Percentiles rank a stretch among this genome's conserved stretches.
These are phyloP conservation scores for Mycothermus thermophilus DNA, from an alignment of 495 filamentous ascomycete genomes.

Conservation along the genomic window DNA sequence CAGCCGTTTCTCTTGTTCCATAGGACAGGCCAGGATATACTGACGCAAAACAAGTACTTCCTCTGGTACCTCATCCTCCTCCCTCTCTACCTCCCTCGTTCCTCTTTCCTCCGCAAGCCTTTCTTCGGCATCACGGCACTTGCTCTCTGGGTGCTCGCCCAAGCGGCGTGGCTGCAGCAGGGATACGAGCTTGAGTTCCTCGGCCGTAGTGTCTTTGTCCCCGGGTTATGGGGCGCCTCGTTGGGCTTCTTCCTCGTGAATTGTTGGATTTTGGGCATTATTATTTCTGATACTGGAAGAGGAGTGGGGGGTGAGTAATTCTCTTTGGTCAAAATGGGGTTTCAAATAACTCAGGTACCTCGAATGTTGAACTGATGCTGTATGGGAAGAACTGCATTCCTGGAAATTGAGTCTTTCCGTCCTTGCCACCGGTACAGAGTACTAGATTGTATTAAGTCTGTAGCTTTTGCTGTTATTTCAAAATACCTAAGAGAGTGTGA, in stretches of 20 bases:
- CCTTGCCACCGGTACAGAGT: too few species aligned
- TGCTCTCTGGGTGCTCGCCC: constrained; percentile 53
- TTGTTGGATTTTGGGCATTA: constrained; percentile 69
- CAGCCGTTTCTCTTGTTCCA: neutral
- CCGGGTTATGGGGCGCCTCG: constrained; percentile 63
- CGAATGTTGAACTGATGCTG: too few species aligned
- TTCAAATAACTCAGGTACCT: too few species aligned
- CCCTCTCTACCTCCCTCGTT: constrained; percentile 75
- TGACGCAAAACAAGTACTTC: constrained; percentile 56
- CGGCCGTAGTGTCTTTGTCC: constrained; percentile 70
- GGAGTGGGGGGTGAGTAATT: too few species aligned
- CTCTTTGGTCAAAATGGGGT: too few species aligned
- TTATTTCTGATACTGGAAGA: constrained; percentile 49
- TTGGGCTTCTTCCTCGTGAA: constrained; percentile 75
- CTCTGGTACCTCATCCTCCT: constrained; percentile 93
- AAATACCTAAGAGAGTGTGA: too few species aligned
- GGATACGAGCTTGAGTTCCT: constrained; percentile 80
- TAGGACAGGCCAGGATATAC: neutral
- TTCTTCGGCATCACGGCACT: constrained; percentile 48
- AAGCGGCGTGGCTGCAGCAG: constrained; percentile 80
- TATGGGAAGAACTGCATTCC: too few species aligned
- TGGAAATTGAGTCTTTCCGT: too few species aligned
- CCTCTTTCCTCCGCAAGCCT: constrained; percentile 49
- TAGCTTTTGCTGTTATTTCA: too few species aligned
- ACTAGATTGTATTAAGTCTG: too few species aligned